Base-by-base conservation (phyloP, 768 basidiomycete genomes). In the Boletus subcaerulescens region DNA sequence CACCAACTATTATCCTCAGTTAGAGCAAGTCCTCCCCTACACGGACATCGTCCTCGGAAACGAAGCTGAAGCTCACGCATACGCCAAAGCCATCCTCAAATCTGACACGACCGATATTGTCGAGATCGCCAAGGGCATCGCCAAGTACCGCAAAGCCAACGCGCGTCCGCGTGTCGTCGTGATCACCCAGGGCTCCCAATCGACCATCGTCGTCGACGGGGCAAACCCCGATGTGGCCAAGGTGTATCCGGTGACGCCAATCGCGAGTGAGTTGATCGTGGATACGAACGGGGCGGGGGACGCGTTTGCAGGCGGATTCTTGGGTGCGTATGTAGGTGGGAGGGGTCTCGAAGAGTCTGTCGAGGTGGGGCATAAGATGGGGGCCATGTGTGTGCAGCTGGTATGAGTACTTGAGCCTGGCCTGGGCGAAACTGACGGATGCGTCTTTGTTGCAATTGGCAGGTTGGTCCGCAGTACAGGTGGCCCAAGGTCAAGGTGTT, bases 271-370 rank as follows among this genome's bases (percentile, higher is more conserved):
- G 39, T 64, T 86, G 71, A 94, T 97, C 61, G 87, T 97, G 55
- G 97, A 99, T 70, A 98, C 97, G 47, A 99, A 99, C 72, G 97
- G 92, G 48, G 97, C 97, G 20, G 97, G 97, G 42, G 96, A 99
- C 70, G 93, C 92, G 41, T 98, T 99, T 64, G 93, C 94, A 22
- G 97, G 96, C 55, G 97, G 91, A 38, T 95, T 98, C 81, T 73
- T 98, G 50, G 97, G 92, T 48, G 96, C 88, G 2, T 78, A 83
- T 51, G 85, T 91, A 48, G 71, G 81, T 39, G 94, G 93, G 13
- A 97, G 91, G 80, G 73, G 67, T 26, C 65, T 92, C 24, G 85
- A 88, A 20, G 86, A 93, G 71, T 80, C 80, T 45, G 81, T 99
- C 55, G 83, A 88, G 74, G 84, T 81, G 29, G 97, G 96, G 1